A percentile compares a stretch with the other conserved stretches of the same genome.
Evolutionary conservation across 1,139 yeast species (phyloP).

Genomic region (Kodamaea sp.): DNA sequence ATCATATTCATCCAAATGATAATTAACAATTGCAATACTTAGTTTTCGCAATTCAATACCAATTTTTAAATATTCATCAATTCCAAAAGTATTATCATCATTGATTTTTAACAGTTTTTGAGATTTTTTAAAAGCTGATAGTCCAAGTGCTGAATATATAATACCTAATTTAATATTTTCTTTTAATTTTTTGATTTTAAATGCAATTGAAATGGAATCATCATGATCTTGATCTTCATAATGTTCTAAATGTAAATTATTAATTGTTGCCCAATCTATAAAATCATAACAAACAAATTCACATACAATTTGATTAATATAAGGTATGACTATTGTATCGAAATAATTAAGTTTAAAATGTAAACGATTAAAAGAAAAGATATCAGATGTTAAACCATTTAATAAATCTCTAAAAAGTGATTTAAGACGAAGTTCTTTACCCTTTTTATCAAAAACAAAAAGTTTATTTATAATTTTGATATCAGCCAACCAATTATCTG

Average conservation of each 20-base stretch:
- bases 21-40: conserved; percentile 33
- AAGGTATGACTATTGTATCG: conserved; percentile 30
- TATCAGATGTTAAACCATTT: conserved; percentile 15
- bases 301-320: conserved; percentile 27
- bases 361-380: conserved; percentile 26
- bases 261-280: conserved; percentile 15
- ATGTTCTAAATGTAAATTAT: conserved; percentile 1
- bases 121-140: conserved; percentile 26
- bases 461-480: conserved; percentile 18
- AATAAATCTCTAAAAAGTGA: conserved; percentile 20
- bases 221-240: conserved; percentile 8
- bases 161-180: conserved; percentile 25
- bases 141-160: conserved; percentile 25
- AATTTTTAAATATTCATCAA: conserved; percentile 26
- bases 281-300: conserved; percentile 28
- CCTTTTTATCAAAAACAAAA: conserved; percentile 6
- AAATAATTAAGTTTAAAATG: conserved; percentile 24
- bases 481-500: conserved; percentile 41
- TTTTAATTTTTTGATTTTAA: conserved; percentile 5
- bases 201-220: too few species aligned
- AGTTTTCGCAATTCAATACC: conserved; percentile 40
- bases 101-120: conserved; percentile 8
- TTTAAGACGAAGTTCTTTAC: conserved; percentile 14
- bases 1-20: conserved; percentile 44
- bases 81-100: conserved; percentile 13